Evolutionary conservation across 1,284 basidiomycete genomes (phyloP).

Genomic region (Malassezia psittaci): DNA sequence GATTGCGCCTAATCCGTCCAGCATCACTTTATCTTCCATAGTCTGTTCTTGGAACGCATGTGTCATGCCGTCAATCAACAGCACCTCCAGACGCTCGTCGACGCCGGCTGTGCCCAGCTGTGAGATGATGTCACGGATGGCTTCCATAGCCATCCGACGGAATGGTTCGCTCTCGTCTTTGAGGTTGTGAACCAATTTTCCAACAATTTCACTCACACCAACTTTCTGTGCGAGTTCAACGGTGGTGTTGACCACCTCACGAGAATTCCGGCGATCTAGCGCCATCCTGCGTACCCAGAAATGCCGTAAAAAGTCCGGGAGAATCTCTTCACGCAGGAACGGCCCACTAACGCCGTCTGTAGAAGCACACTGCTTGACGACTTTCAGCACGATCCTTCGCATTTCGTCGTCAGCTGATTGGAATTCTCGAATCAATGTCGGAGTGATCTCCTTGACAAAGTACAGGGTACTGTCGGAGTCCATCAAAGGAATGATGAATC

Average conservation of each 20-base stretch:
- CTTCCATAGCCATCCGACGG: conserved; percentile 99
- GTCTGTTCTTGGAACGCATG: conserved; percentile 99
- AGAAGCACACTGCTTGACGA: conserved; percentile 95
- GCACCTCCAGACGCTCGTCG: conserved; percentile 85
- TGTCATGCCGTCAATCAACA: conserved; percentile 94
- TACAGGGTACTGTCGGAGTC: conserved; percentile 64
- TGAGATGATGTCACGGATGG: conserved; percentile 89
- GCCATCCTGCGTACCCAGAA: conserved; percentile 96
- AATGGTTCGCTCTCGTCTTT: conserved; percentile 77
- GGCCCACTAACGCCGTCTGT: conserved; percentile 59
- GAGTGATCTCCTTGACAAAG: conserved; percentile 47
- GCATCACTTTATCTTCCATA: conserved; percentile 95
- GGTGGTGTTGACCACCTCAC: conserved; percentile 95
- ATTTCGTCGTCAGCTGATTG: conserved; percentile 99
- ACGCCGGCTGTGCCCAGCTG: conserved; percentile 89
- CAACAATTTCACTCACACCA: conserved; percentile 89
- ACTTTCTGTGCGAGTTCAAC: conserved; percentile 94
- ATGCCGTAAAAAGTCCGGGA: conserved; percentile 98
- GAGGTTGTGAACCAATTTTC: conserved; percentile 85
- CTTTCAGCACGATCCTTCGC: conserved; percentile 99
- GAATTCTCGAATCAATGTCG: conserved; percentile 81
- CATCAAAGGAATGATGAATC: conserved; percentile 99
- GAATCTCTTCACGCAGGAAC: conserved; percentile 70
- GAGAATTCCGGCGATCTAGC: conserved; percentile 86
- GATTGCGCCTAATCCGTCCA: conserved; percentile 94